Evolutionary conservation across 495 filamentous ascomycete species (phyloP).

Genomic region (Penicilliopsis zonata): DNA sequence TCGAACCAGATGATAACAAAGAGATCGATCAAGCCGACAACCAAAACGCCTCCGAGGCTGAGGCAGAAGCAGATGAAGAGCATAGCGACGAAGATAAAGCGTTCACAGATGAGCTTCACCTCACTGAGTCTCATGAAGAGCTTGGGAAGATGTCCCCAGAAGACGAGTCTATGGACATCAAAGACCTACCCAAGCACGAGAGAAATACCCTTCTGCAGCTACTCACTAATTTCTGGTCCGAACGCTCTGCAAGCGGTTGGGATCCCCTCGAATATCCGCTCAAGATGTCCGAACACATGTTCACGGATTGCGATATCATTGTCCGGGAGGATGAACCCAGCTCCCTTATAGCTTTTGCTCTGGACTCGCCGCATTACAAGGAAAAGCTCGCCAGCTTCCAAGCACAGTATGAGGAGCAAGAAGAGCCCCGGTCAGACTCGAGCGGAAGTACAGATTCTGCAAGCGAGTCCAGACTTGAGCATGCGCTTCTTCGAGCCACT

Average conservation of each 20-base stretch:
- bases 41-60: constrained; percentile 52
- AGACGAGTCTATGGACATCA: constrained; percentile 44
- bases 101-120: constrained; percentile 51
- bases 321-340: constrained; percentile 96
- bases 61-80: constrained; percentile 51
- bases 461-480: constrained; percentile 48
- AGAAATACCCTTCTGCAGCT: constrained; percentile 87
- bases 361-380: constrained; percentile 76
- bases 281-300: constrained; percentile 80
- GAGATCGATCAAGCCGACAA: constrained; percentile 36
- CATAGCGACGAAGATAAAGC: constrained; percentile 58
- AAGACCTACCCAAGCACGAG: constrained; percentile 81
- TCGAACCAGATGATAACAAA: constrained; percentile 37
- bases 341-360: constrained; percentile 85
- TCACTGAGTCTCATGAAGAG: constrained; percentile 53
- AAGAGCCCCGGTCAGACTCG: constrained; percentile 11
- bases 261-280: constrained; percentile 87
- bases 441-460: constrained; percentile 24
- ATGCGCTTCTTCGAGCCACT: constrained; percentile 64
- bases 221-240: constrained; percentile 95
- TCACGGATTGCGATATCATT: constrained; percentile 95
- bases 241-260: constrained; percentile 94
- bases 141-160: constrained; percentile 45
- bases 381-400: constrained; percentile 66
- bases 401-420: constrained; percentile 34